phyloP scores from a whole-genome alignment of 345 rosid species.

The Iberis pinnata region DNA sequence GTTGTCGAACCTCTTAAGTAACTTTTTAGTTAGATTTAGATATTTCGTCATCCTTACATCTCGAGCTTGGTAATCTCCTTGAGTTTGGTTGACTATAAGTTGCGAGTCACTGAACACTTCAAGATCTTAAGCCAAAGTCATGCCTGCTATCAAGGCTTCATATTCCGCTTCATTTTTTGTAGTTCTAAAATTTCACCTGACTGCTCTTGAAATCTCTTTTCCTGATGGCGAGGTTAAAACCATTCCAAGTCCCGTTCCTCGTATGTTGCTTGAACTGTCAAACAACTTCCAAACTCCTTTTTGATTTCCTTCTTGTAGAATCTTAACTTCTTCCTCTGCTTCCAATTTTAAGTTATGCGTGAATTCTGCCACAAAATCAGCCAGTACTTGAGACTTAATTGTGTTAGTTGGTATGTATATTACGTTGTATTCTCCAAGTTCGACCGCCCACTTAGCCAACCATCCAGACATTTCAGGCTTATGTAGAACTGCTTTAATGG shows the following conservation, averaged over 20 bases:
- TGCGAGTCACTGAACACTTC: not conserved
- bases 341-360: not conserved
- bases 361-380: not conserved
- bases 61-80: not conserved
- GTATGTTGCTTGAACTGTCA: not conserved
- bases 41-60: not conserved
- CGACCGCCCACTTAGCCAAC: not conserved
- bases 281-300: not conserved
- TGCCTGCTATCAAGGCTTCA: not conserved
- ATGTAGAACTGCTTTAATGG: not conserved
- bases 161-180: not conserved
- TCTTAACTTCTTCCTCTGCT: not conserved
- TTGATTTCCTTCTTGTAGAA: not conserved
- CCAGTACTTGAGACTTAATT: not conserved
- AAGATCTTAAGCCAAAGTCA: not conserved
- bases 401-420: not conserved
- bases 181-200: not conserved
- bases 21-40: not conserved
- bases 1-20: not conserved
- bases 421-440: not conserved
- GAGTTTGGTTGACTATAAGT: not conserved
- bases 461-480: not conserved
- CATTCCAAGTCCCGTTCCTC: not conserved
- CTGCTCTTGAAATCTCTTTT: not conserved
- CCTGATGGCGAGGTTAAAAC: not conserved